Percentiles rank a stretch among this genome's conserved stretches.
phyloP scores from a whole-genome alignment of 2,329 filamentous ascomycete genomes.

The Sporothrix brunneoviolacea region DNA sequence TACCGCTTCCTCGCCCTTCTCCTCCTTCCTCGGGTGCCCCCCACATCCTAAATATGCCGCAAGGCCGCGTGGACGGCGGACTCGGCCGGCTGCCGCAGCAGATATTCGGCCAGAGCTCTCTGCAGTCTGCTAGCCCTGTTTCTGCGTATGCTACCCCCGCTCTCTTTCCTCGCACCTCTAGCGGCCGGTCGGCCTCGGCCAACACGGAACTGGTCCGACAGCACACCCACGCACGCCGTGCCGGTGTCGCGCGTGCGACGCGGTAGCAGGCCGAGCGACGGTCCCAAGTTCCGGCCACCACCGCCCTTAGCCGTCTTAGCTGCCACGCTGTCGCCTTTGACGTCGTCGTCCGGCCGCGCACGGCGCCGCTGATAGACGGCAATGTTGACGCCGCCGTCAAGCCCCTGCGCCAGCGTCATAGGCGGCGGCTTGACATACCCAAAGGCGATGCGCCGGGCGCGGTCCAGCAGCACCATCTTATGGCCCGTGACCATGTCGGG shows the following conservation, averaged over 20 bases:
- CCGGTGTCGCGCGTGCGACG: conserved; percentile 5
- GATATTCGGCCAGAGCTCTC: background rate
- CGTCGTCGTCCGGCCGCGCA: conserved; percentile 1
- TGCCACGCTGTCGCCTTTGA: background rate
- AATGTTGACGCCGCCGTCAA: conserved; percentile 15
- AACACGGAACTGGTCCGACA: background rate
- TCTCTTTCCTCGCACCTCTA: background rate
- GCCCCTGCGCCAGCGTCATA: conserved; percentile 2
- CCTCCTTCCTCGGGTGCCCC: conserved; percentile 1
- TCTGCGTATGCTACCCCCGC: background rate
- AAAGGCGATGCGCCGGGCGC: conserved; percentile 16
- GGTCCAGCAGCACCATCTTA: conserved; percentile 16
- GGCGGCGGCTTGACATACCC: conserved; percentile 13
- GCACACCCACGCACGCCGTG: background rate
- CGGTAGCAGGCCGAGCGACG: conserved; percentile 1
- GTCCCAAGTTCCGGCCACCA: too few species aligned
- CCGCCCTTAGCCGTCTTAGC: too few species aligned
- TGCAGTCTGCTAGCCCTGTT: background rate
- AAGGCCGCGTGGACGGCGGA: background rate
- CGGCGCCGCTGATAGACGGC: background rate
- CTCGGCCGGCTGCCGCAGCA: background rate
- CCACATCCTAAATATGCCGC: background rate
- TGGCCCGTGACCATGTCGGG: conserved; percentile 5
- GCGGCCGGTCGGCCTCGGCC: background rate
- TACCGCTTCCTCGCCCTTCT: too few species aligned